phyloP scores from a whole-genome alignment of 2,329 filamentous ascomycete species.

The Lachnellula arida region DNA sequence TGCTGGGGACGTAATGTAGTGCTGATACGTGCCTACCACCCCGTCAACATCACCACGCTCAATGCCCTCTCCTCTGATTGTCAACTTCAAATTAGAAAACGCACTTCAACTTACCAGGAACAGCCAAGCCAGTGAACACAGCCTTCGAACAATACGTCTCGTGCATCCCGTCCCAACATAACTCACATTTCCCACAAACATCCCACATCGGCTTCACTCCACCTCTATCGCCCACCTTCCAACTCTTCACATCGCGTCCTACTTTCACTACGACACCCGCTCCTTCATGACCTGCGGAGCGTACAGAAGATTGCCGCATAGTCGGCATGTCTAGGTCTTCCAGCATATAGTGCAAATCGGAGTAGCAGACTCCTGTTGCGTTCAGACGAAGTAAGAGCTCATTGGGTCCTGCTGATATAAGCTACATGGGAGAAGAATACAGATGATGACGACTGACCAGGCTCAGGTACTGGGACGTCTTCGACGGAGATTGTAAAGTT shows the following conservation, averaged over 20 bases:
- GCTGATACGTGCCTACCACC: slow-evolving; percentile 5
- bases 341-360: neutral
- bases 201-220: slow-evolving; percentile 3
- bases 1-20: slow-evolving; percentile 7
- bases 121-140: slow-evolving; percentile 2
- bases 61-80: too few species aligned
- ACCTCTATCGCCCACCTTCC: slow-evolving; percentile 37
- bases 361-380: neutral
- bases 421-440: neutral
- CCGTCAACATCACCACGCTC: neutral
- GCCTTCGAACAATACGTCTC: slow-evolving; percentile 4
- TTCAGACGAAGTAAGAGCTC: neutral
- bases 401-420: neutral
- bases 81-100: too few species aligned
- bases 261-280: slow-evolving; percentile 48
- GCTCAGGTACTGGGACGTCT: slow-evolving; percentile 1
- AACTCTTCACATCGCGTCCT: slow-evolving; percentile 38
- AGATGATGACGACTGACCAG: neutral
- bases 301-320: neutral
- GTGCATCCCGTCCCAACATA: slow-evolving; percentile 4
- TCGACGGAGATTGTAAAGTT: neutral
- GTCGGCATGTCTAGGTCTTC: neutral
- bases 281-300: slow-evolving; percentile 44
- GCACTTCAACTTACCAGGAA: neutral
- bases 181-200: slow-evolving; percentile 22